phyloP scores from a whole-genome alignment of 2,329 filamentous ascomycete species.

The Grosmannia clavigera region DNA sequence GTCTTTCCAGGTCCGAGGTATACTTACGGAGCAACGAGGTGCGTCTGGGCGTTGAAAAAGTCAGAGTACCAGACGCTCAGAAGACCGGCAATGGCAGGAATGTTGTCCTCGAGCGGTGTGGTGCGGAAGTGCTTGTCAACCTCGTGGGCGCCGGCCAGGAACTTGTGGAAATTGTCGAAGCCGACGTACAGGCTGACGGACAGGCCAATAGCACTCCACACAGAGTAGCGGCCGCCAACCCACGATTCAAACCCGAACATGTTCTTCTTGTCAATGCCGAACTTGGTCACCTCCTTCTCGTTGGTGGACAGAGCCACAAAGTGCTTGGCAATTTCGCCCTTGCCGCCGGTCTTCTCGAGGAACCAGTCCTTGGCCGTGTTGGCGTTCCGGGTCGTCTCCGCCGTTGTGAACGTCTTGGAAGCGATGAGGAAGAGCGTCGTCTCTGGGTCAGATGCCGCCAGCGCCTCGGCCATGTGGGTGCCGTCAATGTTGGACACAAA shows the following conservation, averaged over 20 bases:
- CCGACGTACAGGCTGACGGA: conserved; percentile 92
- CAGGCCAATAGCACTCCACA: conserved; percentile 96
- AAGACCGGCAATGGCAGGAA: conserved; percentile 81
- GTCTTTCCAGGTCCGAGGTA: no score
- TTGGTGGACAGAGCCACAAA: conserved; percentile 98
- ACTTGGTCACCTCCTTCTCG: conserved; percentile 89
- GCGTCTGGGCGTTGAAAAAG: conserved; percentile 96
- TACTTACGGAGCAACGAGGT: conserved; percentile 84
- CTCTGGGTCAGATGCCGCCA: conserved; percentile 81
- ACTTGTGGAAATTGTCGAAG: conserved; percentile 94
- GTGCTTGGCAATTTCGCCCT: conserved; percentile 92
- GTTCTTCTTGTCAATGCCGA: conserved; percentile 96
- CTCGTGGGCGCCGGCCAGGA: conserved; percentile 84
- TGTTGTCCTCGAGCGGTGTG: conserved; percentile 86
- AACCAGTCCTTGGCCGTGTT: conserved; percentile 98
- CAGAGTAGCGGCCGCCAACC: conserved; percentile 96
- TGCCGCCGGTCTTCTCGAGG: conserved; percentile 61
- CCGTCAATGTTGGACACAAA: conserved; percentile 99
- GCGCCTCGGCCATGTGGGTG: conserved; percentile 90
- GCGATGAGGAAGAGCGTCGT: conserved; percentile 98
- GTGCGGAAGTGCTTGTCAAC: conserved; percentile 98
- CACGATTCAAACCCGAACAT: conserved; percentile 99
- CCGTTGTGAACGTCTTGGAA: conserved; percentile 98
- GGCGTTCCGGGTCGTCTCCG: conserved; percentile 93
- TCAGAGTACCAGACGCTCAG: conserved; percentile 98